phyloP scores from a whole-genome alignment of 352 stramenopile species.

The Pseudoperonospora humuli region DNA sequence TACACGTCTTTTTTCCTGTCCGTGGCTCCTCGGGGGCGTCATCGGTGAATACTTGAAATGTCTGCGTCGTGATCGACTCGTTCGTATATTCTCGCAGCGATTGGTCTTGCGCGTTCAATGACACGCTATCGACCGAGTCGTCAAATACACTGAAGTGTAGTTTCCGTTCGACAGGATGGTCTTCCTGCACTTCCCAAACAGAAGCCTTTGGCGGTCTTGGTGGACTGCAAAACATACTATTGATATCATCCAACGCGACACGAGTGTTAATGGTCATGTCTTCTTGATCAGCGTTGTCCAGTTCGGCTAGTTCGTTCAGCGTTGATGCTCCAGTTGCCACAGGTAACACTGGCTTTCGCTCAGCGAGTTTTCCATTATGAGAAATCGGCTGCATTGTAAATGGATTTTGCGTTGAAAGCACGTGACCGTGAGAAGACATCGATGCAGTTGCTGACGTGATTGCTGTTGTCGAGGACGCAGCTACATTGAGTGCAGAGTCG shows the following conservation, averaged over 20 bases:
- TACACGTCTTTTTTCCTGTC: conserved; percentile 24
- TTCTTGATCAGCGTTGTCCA: conserved; percentile 49
- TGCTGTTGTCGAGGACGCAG: neutral
- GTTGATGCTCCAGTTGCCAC: neutral
- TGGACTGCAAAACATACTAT: conserved; percentile 84
- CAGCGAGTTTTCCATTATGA: conserved; percentile 5
- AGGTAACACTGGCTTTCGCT: conserved; percentile 2
- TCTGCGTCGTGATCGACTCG: conserved; percentile 27
- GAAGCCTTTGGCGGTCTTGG: conserved; percentile 31
- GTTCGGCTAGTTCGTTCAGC: conserved; percentile 8
- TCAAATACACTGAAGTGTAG: conserved; percentile 82
- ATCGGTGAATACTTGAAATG: conserved; percentile 46
- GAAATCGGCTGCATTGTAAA: neutral
- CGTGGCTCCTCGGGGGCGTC: conserved; percentile 19
- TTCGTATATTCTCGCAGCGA: conserved; percentile 36
- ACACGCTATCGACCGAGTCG: conserved; percentile 65
- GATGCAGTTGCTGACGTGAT: conserved; percentile 2
- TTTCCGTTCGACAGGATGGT: conserved; percentile 70
- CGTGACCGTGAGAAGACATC: conserved; percentile 3
- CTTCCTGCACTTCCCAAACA: conserved; percentile 42
- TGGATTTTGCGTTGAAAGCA: conserved; percentile 3
- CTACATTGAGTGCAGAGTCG: conserved; percentile 10
- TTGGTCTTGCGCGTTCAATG: conserved; percentile 39
- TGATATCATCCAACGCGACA: conserved; percentile 76
- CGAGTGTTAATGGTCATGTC: conserved; percentile 86